phyloP scores from a whole-genome alignment of 2,329 filamentous ascomycete genomes.

The Pleochaeta shiraiana region DNA sequence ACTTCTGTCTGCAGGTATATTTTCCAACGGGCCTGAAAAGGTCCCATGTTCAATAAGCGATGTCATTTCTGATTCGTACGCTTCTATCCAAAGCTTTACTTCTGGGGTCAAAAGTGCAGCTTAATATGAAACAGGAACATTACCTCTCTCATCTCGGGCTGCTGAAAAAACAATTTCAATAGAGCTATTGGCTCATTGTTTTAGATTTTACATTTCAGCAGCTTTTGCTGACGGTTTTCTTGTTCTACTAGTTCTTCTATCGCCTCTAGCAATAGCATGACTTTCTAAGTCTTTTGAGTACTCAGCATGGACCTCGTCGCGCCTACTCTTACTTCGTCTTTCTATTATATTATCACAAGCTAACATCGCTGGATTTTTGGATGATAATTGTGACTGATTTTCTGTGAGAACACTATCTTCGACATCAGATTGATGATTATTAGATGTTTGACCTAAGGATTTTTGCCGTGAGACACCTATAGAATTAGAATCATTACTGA shows the following conservation, averaged over 20 bases:
- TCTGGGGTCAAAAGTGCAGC: not conserved
- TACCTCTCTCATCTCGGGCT: not conserved
- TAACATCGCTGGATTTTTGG: no score
- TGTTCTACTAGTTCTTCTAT: not conserved
- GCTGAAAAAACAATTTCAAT: not conserved
- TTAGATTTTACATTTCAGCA: not conserved
- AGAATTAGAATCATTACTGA: no score
- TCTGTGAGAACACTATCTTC: no score
- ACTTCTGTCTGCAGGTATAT: not conserved
- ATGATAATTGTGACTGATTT: no score
- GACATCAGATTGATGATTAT: no score
- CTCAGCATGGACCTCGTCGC: not conserved
- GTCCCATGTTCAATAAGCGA: constrained; percentile 3
- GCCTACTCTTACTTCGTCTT: not conserved
- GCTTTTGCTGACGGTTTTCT: not conserved
- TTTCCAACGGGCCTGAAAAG: not conserved
- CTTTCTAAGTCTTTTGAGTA: not conserved
- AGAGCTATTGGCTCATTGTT: not conserved
- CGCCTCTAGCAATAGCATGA: not conserved
- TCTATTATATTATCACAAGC: no score
- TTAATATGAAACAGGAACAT: not conserved
- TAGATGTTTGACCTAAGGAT: no score
- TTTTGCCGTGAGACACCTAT: no score
- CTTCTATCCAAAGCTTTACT: not conserved
- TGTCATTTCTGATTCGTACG: not conserved